Evolutionary conservation across 257 asterid species (phyloP).

Genomic region (Solanum chilense): DNA sequence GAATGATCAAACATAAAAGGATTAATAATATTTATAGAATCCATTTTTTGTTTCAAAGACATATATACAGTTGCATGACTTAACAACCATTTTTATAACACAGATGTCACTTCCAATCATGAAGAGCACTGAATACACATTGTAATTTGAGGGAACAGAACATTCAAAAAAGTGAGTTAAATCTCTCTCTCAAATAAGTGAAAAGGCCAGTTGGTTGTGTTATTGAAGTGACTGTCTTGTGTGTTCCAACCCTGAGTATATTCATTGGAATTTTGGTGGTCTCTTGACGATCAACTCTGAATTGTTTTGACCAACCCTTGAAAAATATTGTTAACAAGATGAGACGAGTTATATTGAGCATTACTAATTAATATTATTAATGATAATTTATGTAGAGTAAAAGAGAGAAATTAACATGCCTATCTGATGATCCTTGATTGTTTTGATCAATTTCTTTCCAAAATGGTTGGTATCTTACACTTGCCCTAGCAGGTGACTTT

Average conservation of each 20-base stretch:
- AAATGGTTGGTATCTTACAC: not conserved
- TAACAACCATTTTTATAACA: not conserved
- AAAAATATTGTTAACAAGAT: not conserved
- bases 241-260: not conserved
- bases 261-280: not conserved
- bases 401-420: too few species aligned
- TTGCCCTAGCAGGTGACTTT: not conserved
- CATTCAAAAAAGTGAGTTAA: too few species aligned
- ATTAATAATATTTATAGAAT: too few species aligned
- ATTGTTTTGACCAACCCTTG: not conserved
- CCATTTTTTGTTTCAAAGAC: too few species aligned
- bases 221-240: not conserved
- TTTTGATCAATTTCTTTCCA: not conserved
- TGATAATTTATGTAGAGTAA: too few species aligned
- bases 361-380: too few species aligned
- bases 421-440: too few species aligned
- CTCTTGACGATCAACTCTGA: not conserved
- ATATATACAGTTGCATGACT: too few species aligned
- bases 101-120: not conserved
- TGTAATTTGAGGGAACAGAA: too few species aligned
- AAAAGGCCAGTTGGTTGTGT: not conserved
- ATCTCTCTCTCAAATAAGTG: not conserved
- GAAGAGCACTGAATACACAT: not conserved
- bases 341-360: not conserved
- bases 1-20: too few species aligned